Evolutionary conservation across 805 yeast genomes (phyloP).

Genomic region (Candida tibetensis): DNA sequence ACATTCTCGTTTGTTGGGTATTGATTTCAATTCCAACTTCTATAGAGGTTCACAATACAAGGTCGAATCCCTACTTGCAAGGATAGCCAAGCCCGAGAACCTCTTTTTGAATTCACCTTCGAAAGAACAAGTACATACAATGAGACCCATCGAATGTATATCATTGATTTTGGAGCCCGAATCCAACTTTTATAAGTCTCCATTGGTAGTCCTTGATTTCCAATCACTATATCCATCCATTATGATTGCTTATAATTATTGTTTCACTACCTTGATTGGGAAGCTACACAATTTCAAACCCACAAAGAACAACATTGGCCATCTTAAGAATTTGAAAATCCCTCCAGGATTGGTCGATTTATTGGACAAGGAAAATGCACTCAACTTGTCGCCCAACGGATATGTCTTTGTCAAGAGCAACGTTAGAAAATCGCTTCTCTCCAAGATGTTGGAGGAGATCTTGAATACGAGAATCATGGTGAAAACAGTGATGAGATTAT

Average conservation of each 20-base stretch:
- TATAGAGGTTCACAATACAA: slow-evolving; percentile 92
- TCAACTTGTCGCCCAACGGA: slow-evolving; percentile 85
- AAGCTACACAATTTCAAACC: slow-evolving; percentile 53
- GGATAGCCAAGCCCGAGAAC: slow-evolving; percentile 77
- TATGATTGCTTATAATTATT: slow-evolving; percentile 86
- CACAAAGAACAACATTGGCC: slow-evolving; percentile 52
- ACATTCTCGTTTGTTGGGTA: slow-evolving; percentile 80
- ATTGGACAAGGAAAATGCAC: slow-evolving; percentile 45
- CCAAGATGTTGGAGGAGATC: slow-evolving; percentile 82
- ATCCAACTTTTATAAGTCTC: slow-evolving; percentile 81
- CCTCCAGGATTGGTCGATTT: slow-evolving; percentile 56
- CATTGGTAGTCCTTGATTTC: slow-evolving; percentile 86
- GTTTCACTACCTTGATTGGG: slow-evolving; percentile 73
- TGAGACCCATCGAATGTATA: slow-evolving; percentile 80
- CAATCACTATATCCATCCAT: slow-evolving; percentile 93
- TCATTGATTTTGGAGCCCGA: slow-evolving; percentile 93
- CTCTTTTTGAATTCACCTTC: slow-evolving; percentile 74
- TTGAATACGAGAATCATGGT: slow-evolving; percentile 77
- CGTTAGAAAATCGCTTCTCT: slow-evolving; percentile 68
- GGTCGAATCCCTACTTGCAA: slow-evolving; percentile 77
- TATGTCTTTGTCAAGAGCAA: slow-evolving; percentile 65
- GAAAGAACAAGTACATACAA: slow-evolving; percentile 74
- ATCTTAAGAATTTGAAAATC: slow-evolving; percentile 41
- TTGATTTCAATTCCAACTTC: slow-evolving; percentile 84
- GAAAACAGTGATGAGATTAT: slow-evolving; percentile 66